These are phyloP conservation scores for Hura crepitans DNA, from an alignment of 441 rosid genomes.

Conservation along the genomic window DNA sequence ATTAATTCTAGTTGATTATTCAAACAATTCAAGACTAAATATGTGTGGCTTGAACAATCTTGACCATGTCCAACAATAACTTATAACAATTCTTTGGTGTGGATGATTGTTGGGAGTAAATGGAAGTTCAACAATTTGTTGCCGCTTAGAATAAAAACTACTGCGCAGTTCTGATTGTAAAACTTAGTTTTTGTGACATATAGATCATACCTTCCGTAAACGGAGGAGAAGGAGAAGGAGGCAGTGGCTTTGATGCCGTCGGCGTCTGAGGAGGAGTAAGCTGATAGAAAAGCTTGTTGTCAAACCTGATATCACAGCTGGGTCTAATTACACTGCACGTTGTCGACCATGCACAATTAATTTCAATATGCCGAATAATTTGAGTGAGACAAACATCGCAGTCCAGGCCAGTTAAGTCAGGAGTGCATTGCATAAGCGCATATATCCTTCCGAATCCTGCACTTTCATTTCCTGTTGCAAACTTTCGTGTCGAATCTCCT, in stretches of 20 bases:
- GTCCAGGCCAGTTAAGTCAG: slow-evolving; percentile 25
- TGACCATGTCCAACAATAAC: no score
- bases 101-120: no score
- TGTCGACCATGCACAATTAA: not conserved
- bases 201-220: not conserved
- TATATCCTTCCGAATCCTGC: slow-evolving; percentile 17
- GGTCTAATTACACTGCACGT: slow-evolving; percentile 9
- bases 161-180: no score
- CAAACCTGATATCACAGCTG: slow-evolving; percentile 21
- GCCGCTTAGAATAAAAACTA: no score
- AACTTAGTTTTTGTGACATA: not conserved
- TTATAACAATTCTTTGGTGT: no score
- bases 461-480: slow-evolving; percentile 11
- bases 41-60: no score
- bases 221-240: not conserved
- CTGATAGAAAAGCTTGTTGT: slow-evolving; percentile 9
- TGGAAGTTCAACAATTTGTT: no score
- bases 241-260: not conserved
- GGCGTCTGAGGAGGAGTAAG: not conserved
- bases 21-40: no score
- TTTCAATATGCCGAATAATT: not conserved
- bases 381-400: slow-evolving; percentile 28
- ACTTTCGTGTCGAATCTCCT: slow-evolving; percentile 20
- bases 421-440: slow-evolving; percentile 39
- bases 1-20: no score